Percentiles rank a stretch among this genome's conserved stretches.
These are phyloP conservation scores for Vanderwaltozyma verrucispora DNA, from an alignment of 805 yeast genomes.

Conservation along the genomic window DNA sequence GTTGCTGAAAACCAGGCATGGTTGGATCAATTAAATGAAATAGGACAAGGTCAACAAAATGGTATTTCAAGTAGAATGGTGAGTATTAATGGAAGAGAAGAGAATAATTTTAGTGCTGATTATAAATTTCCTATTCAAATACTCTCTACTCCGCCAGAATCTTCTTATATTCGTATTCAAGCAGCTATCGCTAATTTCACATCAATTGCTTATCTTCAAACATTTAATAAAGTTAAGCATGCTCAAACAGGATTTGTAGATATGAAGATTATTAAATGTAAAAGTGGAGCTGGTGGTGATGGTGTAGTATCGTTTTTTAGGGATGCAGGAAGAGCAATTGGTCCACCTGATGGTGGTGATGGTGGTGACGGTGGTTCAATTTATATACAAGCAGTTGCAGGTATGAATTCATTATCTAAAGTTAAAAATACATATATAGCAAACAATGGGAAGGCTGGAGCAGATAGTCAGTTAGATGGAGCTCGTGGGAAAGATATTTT, in stretches of 20 bases:
- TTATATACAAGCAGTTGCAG: slow-evolving; percentile 70
- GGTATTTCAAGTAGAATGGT: background rate
- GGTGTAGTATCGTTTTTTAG: slow-evolving; percentile 81
- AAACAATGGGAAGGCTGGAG: slow-evolving; percentile 60
- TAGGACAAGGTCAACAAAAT: background rate
- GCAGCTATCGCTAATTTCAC: slow-evolving; percentile 21
- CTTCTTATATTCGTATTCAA: slow-evolving; percentile 13
- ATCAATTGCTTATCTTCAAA: slow-evolving; percentile 22
- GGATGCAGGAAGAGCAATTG: slow-evolving; percentile 73
- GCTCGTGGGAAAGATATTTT: slow-evolving; percentile 67
- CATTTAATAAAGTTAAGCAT: slow-evolving; percentile 29
- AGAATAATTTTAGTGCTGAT: background rate
- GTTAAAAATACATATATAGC: slow-evolving; percentile 62
- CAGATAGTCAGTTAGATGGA: slow-evolving; percentile 76
- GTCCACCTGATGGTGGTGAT: slow-evolving; percentile 99
- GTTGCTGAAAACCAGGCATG: slow-evolving; percentile 35
- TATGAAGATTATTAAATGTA: slow-evolving; percentile 51
- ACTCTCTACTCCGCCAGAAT: slow-evolving; percentile 14
- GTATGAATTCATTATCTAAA: slow-evolving; percentile 60
- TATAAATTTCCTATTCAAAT: slow-evolving; percentile 8
- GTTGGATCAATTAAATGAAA: slow-evolving; percentile 22
- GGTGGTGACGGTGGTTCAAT: slow-evolving; percentile 92
- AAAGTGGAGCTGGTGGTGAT: slow-evolving; percentile 81
- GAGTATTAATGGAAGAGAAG: background rate
- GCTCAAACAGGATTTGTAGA: slow-evolving; percentile 43